Percentiles rank a stretch among this genome's conserved stretches.
Conservation (phyloP, 1,284 basidiomycete species). For the Melanopsichium pennsylvanicum region DNA sequence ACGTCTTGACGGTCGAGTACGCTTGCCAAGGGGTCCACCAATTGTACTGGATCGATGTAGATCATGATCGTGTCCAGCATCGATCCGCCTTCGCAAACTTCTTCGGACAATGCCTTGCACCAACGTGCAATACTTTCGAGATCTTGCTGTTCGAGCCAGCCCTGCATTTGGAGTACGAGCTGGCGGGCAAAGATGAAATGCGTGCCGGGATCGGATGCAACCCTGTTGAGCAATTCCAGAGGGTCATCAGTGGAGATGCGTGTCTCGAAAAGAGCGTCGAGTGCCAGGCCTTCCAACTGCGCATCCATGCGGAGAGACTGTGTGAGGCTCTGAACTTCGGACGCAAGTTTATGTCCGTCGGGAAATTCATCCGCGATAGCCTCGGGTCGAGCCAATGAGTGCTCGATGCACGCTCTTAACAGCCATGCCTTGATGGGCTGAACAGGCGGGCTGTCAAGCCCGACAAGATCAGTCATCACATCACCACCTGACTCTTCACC, state of each 20-base stretch:
- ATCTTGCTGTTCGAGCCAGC: conserved; percentile 42
- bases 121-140: conserved; percentile 42
- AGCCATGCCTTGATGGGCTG: conserved; percentile 46
- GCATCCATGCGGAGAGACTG: conserved; percentile 44
- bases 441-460: conserved; percentile 25
- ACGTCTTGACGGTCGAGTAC: conserved; percentile 40
- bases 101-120: conserved; percentile 34
- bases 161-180: conserved; percentile 23
- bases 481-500: background rate
- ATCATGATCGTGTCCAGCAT: conserved; percentile 44
- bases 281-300: conserved; percentile 31
- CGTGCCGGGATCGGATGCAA: conserved; percentile 38
- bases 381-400: conserved; percentile 35
- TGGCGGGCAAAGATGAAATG: conserved; percentile 38
- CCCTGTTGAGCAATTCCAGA: conserved; percentile 30
- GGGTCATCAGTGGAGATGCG: conserved; percentile 33
- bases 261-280: conserved; percentile 33
- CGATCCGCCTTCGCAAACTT: conserved; percentile 4
- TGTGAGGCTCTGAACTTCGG: conserved; percentile 37
- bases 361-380: conserved; percentile 45
- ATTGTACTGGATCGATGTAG: conserved; percentile 36
- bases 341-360: conserved; percentile 38
- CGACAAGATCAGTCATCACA: conserved; percentile 19
- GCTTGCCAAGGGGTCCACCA: conserved; percentile 28
- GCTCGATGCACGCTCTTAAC: conserved; percentile 42